These are phyloP conservation scores for Candida argentea DNA, from an alignment of 805 yeast genomes.

Conservation along the genomic window DNA sequence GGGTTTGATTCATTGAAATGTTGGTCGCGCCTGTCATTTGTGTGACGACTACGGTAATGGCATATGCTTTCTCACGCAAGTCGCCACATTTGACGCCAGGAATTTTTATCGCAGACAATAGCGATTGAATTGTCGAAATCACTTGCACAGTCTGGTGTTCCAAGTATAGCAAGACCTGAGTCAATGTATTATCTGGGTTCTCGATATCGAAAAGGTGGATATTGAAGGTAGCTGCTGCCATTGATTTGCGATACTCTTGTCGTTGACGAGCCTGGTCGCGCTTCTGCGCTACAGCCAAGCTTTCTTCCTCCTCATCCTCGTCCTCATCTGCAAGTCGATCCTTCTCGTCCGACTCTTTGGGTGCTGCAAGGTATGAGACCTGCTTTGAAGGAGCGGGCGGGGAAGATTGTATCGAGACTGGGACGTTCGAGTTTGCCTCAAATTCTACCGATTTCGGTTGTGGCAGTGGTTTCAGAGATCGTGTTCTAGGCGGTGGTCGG, in stretches of 20 bases:
- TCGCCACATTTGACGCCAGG: conserved; percentile 70
- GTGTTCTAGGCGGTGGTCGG: too few species aligned
- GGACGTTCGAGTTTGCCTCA: not conserved
- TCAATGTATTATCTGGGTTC: conserved; percentile 81
- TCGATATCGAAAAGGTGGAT: conserved; percentile 69
- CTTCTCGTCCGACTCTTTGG: conserved; percentile 10
- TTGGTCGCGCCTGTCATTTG: conserved; percentile 89
- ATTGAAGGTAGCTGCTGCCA: conserved; percentile 52
- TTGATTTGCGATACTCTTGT: conserved; percentile 35
- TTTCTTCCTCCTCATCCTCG: conserved; percentile 11
- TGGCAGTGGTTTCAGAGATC: too few species aligned
- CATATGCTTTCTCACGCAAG: conserved; percentile 59
- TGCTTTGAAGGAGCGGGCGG: not conserved
- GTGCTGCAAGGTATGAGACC: conserved; percentile 1
- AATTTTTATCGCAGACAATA: conserved; percentile 65
- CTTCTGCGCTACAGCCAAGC: conserved; percentile 9
- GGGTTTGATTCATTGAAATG: conserved; percentile 78
- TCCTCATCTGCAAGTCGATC: conserved; percentile 12
- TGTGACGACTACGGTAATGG: conserved; percentile 68
- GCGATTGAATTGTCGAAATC: conserved; percentile 77
- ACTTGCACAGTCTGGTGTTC: conserved; percentile 93
- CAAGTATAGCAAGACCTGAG: conserved; percentile 71
- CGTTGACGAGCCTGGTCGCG: conserved; percentile 29
- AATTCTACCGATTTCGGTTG: not conserved
- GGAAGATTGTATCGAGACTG: not conserved